Conservation (phyloP, 1,284 basidiomycete genomes). For the Erythrobasidium hasegawianum region DNA sequence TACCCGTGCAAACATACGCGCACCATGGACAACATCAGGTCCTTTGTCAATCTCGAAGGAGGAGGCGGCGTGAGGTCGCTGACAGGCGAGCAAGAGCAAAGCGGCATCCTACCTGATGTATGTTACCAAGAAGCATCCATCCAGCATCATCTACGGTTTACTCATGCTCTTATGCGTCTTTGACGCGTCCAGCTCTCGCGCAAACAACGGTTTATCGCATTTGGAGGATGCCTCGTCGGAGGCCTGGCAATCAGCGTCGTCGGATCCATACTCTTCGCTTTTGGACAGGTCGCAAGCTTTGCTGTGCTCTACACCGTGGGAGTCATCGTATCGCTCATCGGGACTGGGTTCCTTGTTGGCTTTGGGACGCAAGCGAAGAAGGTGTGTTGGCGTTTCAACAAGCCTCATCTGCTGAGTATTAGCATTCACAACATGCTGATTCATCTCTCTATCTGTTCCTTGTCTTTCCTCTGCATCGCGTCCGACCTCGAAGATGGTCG, state of each 20-base stretch:
- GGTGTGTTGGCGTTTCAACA: too few species aligned
- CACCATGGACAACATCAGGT: slow-evolving; percentile 18
- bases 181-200: slow-evolving; percentile 19
- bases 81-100: slow-evolving; percentile 24
- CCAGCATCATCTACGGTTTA: background rate
- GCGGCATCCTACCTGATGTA: slow-evolving; percentile 28
- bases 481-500: slow-evolving; percentile 24
- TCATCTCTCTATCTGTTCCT: too few species aligned
- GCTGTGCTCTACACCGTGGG: slow-evolving; percentile 30
- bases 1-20: too few species aligned
- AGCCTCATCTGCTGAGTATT: too few species aligned
- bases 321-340: slow-evolving; percentile 28
- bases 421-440: too few species aligned
- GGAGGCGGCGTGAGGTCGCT: background rate
- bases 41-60: slow-evolving; percentile 25
- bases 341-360: slow-evolving; percentile 30
- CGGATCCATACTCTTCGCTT: slow-evolving; percentile 30
- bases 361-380: slow-evolving; percentile 28
- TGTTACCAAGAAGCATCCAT: background rate
- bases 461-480: background rate
- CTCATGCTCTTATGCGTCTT: background rate
- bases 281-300: slow-evolving; percentile 35
- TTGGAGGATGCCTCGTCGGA: slow-evolving; percentile 19
- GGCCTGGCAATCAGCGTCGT: slow-evolving; percentile 24
- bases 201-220: slow-evolving; percentile 30